Evolutionary conservation across 345 rosid genomes (phyloP), one percentile per base, ranked within the genome.

Genomic region (Rhodomyrtus tomentosa): DNA sequence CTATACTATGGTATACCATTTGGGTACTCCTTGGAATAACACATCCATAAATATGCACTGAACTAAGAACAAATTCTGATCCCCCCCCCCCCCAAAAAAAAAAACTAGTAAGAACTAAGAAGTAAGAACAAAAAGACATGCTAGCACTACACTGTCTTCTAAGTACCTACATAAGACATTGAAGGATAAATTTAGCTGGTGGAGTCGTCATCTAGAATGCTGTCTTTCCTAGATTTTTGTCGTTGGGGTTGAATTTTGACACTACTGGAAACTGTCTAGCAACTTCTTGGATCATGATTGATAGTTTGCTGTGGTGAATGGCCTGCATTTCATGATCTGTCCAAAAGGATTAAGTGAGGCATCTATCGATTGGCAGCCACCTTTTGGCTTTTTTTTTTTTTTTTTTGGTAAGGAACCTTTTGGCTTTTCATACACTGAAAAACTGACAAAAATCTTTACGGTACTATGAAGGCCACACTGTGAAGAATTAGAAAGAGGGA

Each of bases 1-100:
- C 62, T 93, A 93, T 89, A 93, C 98, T 27, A 86, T 95, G 98
- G 99, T 95, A 72, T 84, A 42, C 74, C 55, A 55, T 55, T 36
- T 62, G 10, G 16, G 3, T 5, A 36, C 1, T 85, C 68, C 76
- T 4, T 32, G 24, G 76, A 68, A 68, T 18, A 68, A 32, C 7
- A 20, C 45, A 36, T 68, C 32, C 76, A 68, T 68, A 68, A 59
- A 32, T 68, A 18, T 32, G 76, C 21, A 3, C 76, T 68, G 76
- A 36, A 68, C 36, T 68, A 50, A 32, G 76, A 68, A 32, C 38
- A 2, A 10, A 68, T 40, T 40, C 42, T 40, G 42, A 40, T n/a
- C n/a, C n/a, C n/a, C n/a, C n/a, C n/a, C n/a, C n/a, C n/a, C n/a
- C n/a, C n/a, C 42, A 40, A 40, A 40, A 40, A 40, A 40, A 4